These are phyloP conservation scores for Rhamnella rubrinervis DNA, from an alignment of 331 rosid species.

Conservation along the genomic window DNA sequence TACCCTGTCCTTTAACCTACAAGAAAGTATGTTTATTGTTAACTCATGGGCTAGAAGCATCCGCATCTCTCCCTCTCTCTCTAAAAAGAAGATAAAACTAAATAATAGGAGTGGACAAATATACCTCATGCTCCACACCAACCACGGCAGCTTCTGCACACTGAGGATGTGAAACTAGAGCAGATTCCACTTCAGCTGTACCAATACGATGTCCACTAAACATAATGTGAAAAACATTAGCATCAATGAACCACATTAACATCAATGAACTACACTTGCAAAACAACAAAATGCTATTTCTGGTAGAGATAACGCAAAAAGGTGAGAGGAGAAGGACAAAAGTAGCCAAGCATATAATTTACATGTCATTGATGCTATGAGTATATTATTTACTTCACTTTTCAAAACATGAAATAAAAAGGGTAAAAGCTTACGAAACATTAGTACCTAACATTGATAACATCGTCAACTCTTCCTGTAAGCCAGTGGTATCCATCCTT, in stretches of 20 bases:
- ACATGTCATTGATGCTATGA: constrained; percentile 1
- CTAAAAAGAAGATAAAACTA: too few relatives aligned
- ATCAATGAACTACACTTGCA: neutral
- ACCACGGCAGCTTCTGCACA: constrained; percentile 99
- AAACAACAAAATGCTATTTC: neutral
- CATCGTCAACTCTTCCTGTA: constrained; percentile 99
- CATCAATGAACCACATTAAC: neutral
- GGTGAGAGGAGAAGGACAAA: neutral
- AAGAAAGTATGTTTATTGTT: constrained; percentile 21
- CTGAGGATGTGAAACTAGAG: constrained; percentile 78
- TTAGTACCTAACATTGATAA: constrained; percentile 90
- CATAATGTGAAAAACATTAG: neutral
- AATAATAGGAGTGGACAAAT: neutral
- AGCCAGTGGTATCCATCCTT: constrained; percentile 98
- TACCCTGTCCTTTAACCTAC: constrained; percentile 96
- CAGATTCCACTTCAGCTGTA: constrained; percentile 99
- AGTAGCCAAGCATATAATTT: neutral
- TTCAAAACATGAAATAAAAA: constrained; percentile 12
- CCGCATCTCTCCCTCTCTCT: constrained; percentile 7
- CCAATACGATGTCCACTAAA: constrained; percentile 99
- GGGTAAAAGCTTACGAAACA: constrained; percentile 14
- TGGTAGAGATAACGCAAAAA: neutral
- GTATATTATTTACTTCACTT: constrained; percentile 1
- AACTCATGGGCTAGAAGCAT: constrained; percentile 7
- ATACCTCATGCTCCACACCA: constrained; percentile 95